A percentile compares a stretch with the other conserved stretches of the same genome.
Evolutionary conservation across 2,329 filamentous ascomycete genomes (phyloP).

Genomic region (Hansfordia pulvinata): DNA sequence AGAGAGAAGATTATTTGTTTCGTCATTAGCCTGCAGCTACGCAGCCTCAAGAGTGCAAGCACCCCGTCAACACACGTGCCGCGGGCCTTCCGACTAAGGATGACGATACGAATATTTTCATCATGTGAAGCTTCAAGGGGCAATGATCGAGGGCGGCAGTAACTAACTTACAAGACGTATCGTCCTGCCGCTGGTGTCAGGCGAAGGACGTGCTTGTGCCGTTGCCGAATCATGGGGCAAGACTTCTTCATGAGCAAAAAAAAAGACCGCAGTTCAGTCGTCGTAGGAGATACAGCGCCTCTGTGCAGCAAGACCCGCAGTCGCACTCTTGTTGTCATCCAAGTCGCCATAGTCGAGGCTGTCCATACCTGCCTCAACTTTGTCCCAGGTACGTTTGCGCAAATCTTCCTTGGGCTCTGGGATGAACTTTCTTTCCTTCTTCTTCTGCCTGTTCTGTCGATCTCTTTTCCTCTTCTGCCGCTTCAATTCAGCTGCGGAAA

Average conservation of each 20-base stretch:
- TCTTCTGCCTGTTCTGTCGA: constrained; percentile 19
- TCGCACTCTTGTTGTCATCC: constrained; percentile 9
- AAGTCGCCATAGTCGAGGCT: constrained; percentile 45
- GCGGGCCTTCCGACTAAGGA: constrained; percentile 75
- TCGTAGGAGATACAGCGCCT: constrained; percentile 33
- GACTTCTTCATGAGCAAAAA: not conserved
- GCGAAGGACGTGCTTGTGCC: constrained; percentile 1
- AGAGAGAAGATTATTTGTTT: constrained; percentile 43
- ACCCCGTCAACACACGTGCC: constrained; percentile 15
- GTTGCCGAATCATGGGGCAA: not conserved
- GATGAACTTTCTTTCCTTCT: constrained; percentile 23
- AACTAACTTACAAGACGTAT: constrained; percentile 11
- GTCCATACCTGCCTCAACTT: constrained; percentile 47
- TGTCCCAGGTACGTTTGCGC: constrained; percentile 54
- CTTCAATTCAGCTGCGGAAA: constrained; percentile 11
- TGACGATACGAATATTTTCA: constrained; percentile 86
- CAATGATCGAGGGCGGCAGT: constrained; percentile 1
- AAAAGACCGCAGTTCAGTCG: constrained; percentile 17
- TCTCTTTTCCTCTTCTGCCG: constrained; percentile 21
- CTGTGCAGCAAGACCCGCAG: constrained; percentile 17
- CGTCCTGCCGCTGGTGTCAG: constrained; percentile 1
- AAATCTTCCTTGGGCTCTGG: constrained; percentile 41
- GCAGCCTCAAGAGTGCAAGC: constrained; percentile 12
- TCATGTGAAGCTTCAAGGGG: constrained; percentile 40
- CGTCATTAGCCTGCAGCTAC: no score